Evolutionary conservation across 108 stramenopile genomes (phyloP).

Genomic region (Mediolabrus comicus): DNA sequence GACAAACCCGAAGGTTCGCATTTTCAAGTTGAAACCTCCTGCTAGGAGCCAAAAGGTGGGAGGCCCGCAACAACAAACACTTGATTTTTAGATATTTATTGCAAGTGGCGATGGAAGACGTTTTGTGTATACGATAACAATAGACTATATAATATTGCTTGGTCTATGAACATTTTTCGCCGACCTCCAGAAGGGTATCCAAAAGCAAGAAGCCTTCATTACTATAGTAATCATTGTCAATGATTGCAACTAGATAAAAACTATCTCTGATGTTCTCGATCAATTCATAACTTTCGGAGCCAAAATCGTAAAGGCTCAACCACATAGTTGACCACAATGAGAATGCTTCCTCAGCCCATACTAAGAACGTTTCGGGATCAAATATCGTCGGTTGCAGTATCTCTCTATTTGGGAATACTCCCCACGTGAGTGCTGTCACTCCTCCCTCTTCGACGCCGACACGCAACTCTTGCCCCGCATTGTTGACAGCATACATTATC

Average conservation of each 20-base stretch:
- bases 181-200: conserved; percentile 27
- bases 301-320: conserved; percentile 92
- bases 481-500: conserved; percentile 85
- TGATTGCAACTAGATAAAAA: conserved; percentile 91
- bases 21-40: conserved; percentile 70
- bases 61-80: conserved; percentile 69
- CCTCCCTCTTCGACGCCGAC: conserved; percentile 66
- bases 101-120: neutral
- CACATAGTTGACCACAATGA: conserved; percentile 91
- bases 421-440: conserved; percentile 92
- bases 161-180: conserved; percentile 11
- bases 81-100: conserved; percentile 50
- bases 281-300: conserved; percentile 73
- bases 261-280: conserved; percentile 88
- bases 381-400: conserved; percentile 98
- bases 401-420: conserved; percentile 76
- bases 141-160: neutral
- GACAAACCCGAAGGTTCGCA: conserved; percentile 59
- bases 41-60: conserved; percentile 47
- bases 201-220: conserved; percentile 33
- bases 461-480: conserved; percentile 52
- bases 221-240: conserved; percentile 89
- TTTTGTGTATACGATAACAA: neutral
- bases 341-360: conserved; percentile 96
- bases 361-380: conserved; percentile 90